Conservation (phyloP, 768 basidiomycete genomes). For the Strobilomyces echinocephalus region DNA sequence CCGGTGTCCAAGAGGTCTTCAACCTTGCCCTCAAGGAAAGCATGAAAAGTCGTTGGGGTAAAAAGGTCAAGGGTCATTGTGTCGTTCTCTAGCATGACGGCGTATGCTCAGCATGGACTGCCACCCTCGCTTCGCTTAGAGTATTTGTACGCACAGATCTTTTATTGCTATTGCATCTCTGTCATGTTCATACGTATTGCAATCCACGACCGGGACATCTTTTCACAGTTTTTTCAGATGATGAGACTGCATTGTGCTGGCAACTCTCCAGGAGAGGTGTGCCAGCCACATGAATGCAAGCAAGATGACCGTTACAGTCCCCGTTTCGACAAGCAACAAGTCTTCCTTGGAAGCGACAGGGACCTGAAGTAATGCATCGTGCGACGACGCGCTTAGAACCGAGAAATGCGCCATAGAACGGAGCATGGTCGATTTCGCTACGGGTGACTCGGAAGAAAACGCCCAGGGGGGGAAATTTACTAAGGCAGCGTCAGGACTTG, state of each 20-base stretch:
- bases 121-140: constrained; percentile 8
- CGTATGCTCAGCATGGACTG: constrained; percentile 11
- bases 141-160: constrained; percentile 32
- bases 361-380: constrained; percentile 17
- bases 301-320: constrained; percentile 31
- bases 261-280: constrained; percentile 24
- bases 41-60: constrained; percentile 74
- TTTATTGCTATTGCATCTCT: constrained; percentile 20
- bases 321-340: constrained; percentile 31
- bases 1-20: constrained; percentile 90
- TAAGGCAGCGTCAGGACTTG: constrained; percentile 7
- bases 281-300: constrained; percentile 33
- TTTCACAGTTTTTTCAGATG: constrained; percentile 25
- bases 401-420: constrained; percentile 15
- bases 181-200: constrained; percentile 5
- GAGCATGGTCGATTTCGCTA: constrained; percentile 23
- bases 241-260: constrained; percentile 14
- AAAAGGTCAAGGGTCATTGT: constrained; percentile 68
- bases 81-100: constrained; percentile 43
- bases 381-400: constrained; percentile 4
- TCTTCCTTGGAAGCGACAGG: constrained; percentile 34
- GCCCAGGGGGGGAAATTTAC: not conserved
- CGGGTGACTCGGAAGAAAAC: constrained; percentile 16
- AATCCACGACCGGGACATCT: constrained; percentile 1
- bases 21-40: constrained; percentile 84